Conservation (phyloP, 768 basidiomycete species). For the Leccinum ochraceum region DNA sequence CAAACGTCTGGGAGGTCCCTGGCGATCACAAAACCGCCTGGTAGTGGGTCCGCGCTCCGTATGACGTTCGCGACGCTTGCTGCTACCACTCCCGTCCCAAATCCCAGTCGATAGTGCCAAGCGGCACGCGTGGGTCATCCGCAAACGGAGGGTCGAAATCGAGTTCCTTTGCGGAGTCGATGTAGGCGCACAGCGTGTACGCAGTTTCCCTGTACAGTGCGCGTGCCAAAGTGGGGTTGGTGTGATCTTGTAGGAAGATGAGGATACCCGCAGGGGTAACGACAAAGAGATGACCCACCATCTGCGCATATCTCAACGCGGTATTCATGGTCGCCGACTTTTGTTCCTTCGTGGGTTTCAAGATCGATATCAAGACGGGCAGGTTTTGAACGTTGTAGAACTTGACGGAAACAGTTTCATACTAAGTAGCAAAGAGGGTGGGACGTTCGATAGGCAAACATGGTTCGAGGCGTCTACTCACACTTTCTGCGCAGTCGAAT, state of each 20-base stretch:
- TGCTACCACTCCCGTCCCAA: slow-evolving; percentile 70
- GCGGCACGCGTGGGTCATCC: slow-evolving; percentile 11
- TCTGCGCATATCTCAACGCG: slow-evolving; percentile 75
- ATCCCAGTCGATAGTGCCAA: slow-evolving; percentile 73
- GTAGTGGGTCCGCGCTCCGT: not conserved
- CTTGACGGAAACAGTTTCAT: slow-evolving; percentile 47
- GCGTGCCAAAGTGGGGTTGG: slow-evolving; percentile 2
- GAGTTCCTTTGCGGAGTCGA: slow-evolving; percentile 37
- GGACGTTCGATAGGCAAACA: too few species aligned
- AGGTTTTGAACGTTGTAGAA: slow-evolving; percentile 76
- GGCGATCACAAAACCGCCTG: slow-evolving; percentile 40
- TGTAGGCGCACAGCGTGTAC: slow-evolving; percentile 57
- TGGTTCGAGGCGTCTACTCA: too few species aligned
- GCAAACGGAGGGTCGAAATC: slow-evolving; percentile 60
- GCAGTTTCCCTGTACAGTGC: slow-evolving; percentile 66
- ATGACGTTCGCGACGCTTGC: slow-evolving; percentile 49
- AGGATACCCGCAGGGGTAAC: too few species aligned
- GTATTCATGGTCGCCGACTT: slow-evolving; percentile 78
- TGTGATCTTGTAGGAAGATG: not conserved
- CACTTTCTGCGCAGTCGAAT: too few species aligned
- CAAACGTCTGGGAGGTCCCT: slow-evolving; percentile 83
- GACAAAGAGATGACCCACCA: slow-evolving; percentile 43
- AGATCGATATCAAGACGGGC: slow-evolving; percentile 74
- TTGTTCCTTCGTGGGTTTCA: slow-evolving; percentile 93
- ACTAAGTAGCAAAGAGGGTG: too few species aligned